Base-by-base conservation (phyloP, 345 rosid genomes). In the Firmiana major region DNA sequence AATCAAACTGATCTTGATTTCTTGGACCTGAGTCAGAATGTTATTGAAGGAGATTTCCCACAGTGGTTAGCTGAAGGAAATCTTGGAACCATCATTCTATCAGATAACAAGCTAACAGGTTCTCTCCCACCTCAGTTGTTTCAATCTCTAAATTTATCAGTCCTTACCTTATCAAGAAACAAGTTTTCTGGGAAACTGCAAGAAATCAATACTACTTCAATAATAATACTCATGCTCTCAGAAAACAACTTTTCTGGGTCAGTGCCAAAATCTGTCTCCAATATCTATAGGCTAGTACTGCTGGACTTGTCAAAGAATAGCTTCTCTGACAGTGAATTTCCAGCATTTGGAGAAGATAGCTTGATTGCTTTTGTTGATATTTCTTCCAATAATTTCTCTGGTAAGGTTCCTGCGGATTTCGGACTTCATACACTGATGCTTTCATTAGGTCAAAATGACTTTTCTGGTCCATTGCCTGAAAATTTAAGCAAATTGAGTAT, bases 211-310 rank as follows among this genome's bases (percentile, higher is more conserved):
- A 49, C 38, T 45, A 9, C 26, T 19, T 10, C 49, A 28, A 54
- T 72, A 9, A 49, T 49, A 46, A 22, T 79, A 28, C 78, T 80
- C 4, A 48, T 75, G 63, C 53, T 81, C 78, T 71, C 86, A 16
- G 77, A 63, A 13, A 87, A 88, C 57, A 78, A 82, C 2, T 79
- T 87, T 48, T 79, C 79, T 2, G 86, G 90, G 34, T 71, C 79
- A 3, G 64, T 79, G 31, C 86, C 86, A 4, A 75, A 75, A 64
- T 83, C 83, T 48, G 70, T 86, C 49, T 19, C 83, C 66, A 58
- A 67, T 3, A 71, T 42, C 13, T n/a, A 71, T n/a, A 2, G 77
- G 43, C 49, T 83, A 42, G 0, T 17, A 7, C 34, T 72, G 40
- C 43, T 83, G 6, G 82, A 86, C 81, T 68, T 81, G 34, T 86